Evolutionary conservation across 805 yeast genomes (phyloP), one percentile per base, ranked within the genome.

Genomic region (Cyberlindnera subsufficiens): DNA sequence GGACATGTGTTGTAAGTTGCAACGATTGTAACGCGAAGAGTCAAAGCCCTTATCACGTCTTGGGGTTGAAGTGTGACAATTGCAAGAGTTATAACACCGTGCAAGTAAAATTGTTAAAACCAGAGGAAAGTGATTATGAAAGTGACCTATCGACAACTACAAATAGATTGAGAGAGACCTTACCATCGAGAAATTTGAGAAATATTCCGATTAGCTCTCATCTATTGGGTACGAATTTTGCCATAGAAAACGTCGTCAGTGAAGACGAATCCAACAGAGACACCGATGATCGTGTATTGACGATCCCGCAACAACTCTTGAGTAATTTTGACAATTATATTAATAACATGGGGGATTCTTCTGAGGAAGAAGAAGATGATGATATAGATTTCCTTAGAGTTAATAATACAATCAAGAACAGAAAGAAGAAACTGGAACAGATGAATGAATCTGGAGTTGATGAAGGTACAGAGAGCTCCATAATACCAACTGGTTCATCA

Each of bases 21-120:
- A 84, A 86, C 60, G 98, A 90, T 63, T 90, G 98, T 63, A 80
- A 80, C 42, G 91, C 93, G 16, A 84, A 83, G 63, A 78, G 89
- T 19, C 75, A 79, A 46, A 81, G 82, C 16, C 66, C 74, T 11
- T 90, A 84, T 63, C 96, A 90, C 63, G 80, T 89, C 39, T 64
- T 90, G 53, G 98, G 98, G 1, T 69, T 88, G 48, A 85, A 83
- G 59, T 90, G 98, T 62, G 83, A 81, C 51, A 88, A 82, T 59
- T 90, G 97, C 64, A 74, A 76, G 44, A 84, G 95, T 58, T 90
- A 89, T 62, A 90, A 90, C 61, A 90, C 97, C 3, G 78, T 78
- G 45, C 91, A 86, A 58, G 51, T 79, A 43, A 77, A 76, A 55
- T 60, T 87, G 42, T 68, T 85, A 43, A 87, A 87, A 63, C 86